Evolutionary conservation across 2,329 filamentous ascomycete species (phyloP), one percentile per base, ranked within the genome.

Genomic region (Pyrenophora tritici-repentis): DNA sequence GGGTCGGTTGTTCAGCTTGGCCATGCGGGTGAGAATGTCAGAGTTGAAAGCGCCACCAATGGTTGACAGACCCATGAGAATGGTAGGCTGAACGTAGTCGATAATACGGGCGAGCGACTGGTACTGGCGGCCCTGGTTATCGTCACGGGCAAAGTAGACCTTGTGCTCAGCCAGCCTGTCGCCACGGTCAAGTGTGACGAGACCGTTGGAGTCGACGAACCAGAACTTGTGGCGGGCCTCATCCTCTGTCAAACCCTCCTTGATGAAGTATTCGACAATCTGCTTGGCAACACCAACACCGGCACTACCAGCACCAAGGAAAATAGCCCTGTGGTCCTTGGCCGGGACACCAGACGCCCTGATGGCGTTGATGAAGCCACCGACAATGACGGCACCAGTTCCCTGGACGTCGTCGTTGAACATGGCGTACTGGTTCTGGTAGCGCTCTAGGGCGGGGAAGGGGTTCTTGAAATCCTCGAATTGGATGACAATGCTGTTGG

Each of bases 351-450:
- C 89, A 12, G 91, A 95, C 55, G 90, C 85, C 77, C 93, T 93
- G 53, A 96, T 91, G 22, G 82, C 82, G 60, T 82, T 84, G 76
- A 89, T 85, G 73, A 89, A 82, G 64, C 93, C 93, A 58, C 84
- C 93, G 47, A 97, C 83, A 56, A 97, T 91, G 68, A 99, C 94
- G 58, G 93, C 91, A 65, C 94, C 94, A 64, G 94, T 97, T 61
- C 93, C 93, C 80, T 97, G 93, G 71, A 99, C 94, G 72, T 99
- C 93, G 71, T 97, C 94, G 75, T 97, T 97, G 85, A 99, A 99
- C 82, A 90, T 95, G 75, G 90, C 92, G 81, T 96, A 93, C 59
- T 82, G 84, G 72, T 92, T 82, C 64, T 90, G 88, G 78, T 97
- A 97, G 54, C 91, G 86, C 72, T 94, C 89, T 34, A 97, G 84